Conservation (phyloP, 2,329 filamentous ascomycete species). For the Exophiala sp. region DNA sequence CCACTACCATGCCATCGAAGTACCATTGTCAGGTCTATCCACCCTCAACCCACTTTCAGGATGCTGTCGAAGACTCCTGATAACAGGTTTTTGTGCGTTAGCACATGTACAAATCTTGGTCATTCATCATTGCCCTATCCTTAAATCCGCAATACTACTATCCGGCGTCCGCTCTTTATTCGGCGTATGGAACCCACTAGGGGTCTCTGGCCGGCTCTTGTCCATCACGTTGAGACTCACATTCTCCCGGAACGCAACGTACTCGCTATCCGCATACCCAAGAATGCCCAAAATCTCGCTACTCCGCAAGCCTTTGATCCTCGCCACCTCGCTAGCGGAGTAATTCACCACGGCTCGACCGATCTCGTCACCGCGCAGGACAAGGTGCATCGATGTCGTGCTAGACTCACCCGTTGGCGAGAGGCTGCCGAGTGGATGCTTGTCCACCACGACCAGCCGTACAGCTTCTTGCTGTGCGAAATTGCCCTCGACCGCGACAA, state of each 20-base stretch:
- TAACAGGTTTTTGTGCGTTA: not conserved
- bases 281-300: slow-evolving; percentile 74
- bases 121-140: not conserved
- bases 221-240: slow-evolving; percentile 59
- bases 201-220: slow-evolving; percentile 25
- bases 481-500: slow-evolving; percentile 80
- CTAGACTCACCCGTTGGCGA: slow-evolving; percentile 26
- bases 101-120: too few species aligned
- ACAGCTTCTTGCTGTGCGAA: slow-evolving; percentile 95
- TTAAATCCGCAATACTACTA: slow-evolving; percentile 22
- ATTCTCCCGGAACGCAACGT: slow-evolving; percentile 84
- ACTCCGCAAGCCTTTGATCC: slow-evolving; percentile 82
- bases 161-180: slow-evolving; percentile 21
- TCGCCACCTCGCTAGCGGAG: slow-evolving; percentile 73
- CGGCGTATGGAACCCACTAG: slow-evolving; percentile 18
- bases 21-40: not conserved
- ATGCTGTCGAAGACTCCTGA: too few species aligned
- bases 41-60: not conserved
- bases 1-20: not conserved
- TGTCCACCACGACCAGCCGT: slow-evolving; percentile 74
- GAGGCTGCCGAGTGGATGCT: slow-evolving; percentile 38
- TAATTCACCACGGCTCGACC: slow-evolving; percentile 92
- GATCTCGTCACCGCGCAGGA: slow-evolving; percentile 61
- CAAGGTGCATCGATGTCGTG: slow-evolving; percentile 17
- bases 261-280: slow-evolving; percentile 92